Conservation (phyloP, 805 yeast genomes). For the Kurtzmaniella cleridarum region DNA sequence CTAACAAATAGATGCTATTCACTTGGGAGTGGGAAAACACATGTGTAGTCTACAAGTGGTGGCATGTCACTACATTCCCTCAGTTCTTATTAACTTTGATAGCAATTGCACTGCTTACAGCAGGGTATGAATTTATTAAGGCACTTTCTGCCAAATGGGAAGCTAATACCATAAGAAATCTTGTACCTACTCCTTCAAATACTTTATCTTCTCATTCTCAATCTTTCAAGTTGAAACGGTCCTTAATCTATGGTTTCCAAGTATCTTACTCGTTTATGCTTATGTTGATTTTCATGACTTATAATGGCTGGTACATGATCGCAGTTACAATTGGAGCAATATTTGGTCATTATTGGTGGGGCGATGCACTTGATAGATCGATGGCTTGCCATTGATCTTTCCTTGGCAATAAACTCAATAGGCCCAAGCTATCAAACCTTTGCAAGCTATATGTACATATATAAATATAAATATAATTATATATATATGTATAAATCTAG, state of each 20-base stretch:
- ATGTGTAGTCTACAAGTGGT: constrained; percentile 72
- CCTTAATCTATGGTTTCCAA: constrained; percentile 54
- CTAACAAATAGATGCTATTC: constrained; percentile 51
- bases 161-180: background rate
- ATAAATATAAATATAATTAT: too few relatives aligned
- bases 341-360: constrained; percentile 64
- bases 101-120: constrained; percentile 42
- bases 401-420: too few relatives aligned
- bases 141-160: constrained; percentile 25
- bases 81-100: constrained; percentile 51
- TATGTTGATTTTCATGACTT: constrained; percentile 84
- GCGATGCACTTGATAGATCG: constrained; percentile 15
- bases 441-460: too few relatives aligned
- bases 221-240: constrained; percentile 22
- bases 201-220: constrained; percentile 5
- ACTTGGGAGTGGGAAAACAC: constrained; percentile 74
- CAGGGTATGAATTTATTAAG: constrained; percentile 59
- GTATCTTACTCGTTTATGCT: constrained; percentile 65
- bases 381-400: constrained; percentile 29
- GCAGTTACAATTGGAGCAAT: constrained; percentile 70
- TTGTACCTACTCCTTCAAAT: constrained; percentile 7
- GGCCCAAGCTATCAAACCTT: too few relatives aligned
- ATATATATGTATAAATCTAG: too few relatives aligned
- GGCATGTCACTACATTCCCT: constrained; percentile 59
- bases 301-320: constrained; percentile 79